A percentile compares a stretch with the other conserved stretches of the same genome.
phyloP scores from a whole-genome alignment of 2,329 filamentous ascomycete species.

The Myriosclerotinia scirpicola region DNA sequence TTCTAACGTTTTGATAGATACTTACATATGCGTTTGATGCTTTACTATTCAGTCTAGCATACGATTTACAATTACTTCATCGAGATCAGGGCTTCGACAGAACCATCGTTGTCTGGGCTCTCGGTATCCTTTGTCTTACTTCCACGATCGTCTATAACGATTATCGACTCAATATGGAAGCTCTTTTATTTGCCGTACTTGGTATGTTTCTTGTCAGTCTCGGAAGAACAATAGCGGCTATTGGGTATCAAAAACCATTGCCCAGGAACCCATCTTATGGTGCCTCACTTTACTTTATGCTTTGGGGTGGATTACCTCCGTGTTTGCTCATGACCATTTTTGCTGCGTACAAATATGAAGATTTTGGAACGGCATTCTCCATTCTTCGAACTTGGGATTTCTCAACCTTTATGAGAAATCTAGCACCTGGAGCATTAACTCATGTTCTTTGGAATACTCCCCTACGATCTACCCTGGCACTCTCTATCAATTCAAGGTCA shows the following conservation, averaged over 20 bases:
- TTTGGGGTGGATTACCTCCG: conserved; percentile 33
- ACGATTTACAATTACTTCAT: conserved; percentile 26
- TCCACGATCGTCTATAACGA: conserved; percentile 29
- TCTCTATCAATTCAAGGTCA: conserved; percentile 29
- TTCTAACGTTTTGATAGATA: conserved; percentile 31
- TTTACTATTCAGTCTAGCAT: conserved; percentile 32
- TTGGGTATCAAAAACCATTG: conserved; percentile 29
- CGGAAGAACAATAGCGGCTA: conserved; percentile 31
- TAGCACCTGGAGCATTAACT: conserved; percentile 32
- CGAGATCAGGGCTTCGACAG: conserved; percentile 26
- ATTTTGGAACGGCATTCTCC: conserved; percentile 28
- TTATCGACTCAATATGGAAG: conserved; percentile 32
- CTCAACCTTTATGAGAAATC: conserved; percentile 26
- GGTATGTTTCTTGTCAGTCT: conserved; percentile 33
- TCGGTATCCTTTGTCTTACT: conserved; percentile 27
- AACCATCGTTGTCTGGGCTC: conserved; percentile 26
- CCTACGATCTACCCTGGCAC: conserved; percentile 34
- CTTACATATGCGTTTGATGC: conserved; percentile 37
- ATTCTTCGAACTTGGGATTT: conserved; percentile 31
- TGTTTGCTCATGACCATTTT: conserved; percentile 31
- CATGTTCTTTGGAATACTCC: conserved; percentile 33
- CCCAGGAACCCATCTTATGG: conserved; percentile 29
- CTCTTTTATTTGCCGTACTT: conserved; percentile 28
- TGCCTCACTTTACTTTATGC: conserved; percentile 30
- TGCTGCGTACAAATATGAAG: conserved; percentile 33